Conservation (phyloP, 305 asterid genomes). For the Fraxinus dipetala region DNA sequence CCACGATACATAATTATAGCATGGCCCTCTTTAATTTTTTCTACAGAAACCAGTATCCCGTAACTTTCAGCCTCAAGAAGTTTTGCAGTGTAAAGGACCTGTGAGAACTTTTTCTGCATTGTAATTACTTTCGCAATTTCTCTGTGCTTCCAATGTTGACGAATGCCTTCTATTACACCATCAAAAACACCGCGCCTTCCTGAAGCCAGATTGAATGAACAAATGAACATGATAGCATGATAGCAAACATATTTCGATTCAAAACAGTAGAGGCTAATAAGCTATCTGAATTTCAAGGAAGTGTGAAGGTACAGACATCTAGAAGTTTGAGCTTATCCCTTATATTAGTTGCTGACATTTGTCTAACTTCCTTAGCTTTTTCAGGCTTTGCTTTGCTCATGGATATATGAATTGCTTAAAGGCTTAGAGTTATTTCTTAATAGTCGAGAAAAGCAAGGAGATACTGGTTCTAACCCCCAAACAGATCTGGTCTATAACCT, state of each 20-base stretch:
- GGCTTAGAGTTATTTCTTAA: neutral
- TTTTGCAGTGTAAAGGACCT: constrained; percentile 66
- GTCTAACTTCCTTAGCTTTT: neutral
- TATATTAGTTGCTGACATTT: neutral
- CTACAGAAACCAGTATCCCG: constrained; percentile 65
- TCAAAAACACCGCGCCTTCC: constrained; percentile 95
- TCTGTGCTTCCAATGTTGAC: constrained; percentile 96
- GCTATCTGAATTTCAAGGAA: neutral
- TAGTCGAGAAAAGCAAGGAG: neutral
- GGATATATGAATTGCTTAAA: neutral
- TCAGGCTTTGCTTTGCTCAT: neutral
- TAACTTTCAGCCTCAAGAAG: constrained; percentile 68
- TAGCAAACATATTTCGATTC: neutral
- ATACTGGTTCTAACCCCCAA: neutral
- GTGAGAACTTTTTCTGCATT: constrained; percentile 68
- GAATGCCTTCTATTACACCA: constrained; percentile 87
- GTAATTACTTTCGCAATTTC: constrained; percentile 88
- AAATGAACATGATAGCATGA: constrained; percentile 6
- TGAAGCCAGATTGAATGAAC: constrained; percentile 35
- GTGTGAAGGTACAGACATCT: neutral
- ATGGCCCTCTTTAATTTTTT: constrained; percentile 87
- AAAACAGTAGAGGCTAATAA: neutral
- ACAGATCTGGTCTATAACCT: neutral
- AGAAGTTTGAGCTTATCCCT: neutral
- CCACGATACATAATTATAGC: constrained; percentile 90